phyloP scores from a whole-genome alignment of 257 asterid genomes.

The Gentiana dahurica region DNA sequence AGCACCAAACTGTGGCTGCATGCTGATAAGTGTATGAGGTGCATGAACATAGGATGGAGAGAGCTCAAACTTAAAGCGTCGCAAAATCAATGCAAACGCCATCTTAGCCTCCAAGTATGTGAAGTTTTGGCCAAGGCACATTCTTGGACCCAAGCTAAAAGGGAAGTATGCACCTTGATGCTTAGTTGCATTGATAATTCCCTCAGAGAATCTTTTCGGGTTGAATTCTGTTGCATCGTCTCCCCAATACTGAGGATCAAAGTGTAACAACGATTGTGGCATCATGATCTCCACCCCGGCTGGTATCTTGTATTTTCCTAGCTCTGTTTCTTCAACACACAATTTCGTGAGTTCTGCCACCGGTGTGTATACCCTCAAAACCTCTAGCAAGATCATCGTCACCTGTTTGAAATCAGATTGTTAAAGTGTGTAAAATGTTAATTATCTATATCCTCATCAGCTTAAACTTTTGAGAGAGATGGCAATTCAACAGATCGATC shows the following conservation, averaged over 20 bases:
- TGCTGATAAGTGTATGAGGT: constrained; percentile 31
- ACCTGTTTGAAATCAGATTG: constrained; percentile 14
- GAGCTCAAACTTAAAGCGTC: constrained; percentile 30
- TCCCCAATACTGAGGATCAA: constrained; percentile 32
- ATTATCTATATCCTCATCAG: no score
- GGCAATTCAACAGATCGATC: no score
- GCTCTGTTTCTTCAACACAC: constrained; percentile 24
- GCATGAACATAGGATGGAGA: constrained; percentile 43
- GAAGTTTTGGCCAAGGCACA: constrained; percentile 43
- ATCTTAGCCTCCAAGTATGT: constrained; percentile 39
- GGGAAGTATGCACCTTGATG: constrained; percentile 31
- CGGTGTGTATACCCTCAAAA: constrained; percentile 41
- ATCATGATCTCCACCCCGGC: constrained; percentile 26
- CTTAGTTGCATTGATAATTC: constrained; percentile 37
- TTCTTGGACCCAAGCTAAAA: constrained; percentile 45
- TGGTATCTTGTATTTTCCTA: constrained; percentile 31
- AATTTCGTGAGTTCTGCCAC: constrained; percentile 22
- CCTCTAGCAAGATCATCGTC: constrained; percentile 38
- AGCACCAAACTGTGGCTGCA: constrained; percentile 41
- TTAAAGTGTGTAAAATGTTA: no score
- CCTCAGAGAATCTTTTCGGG: constrained; percentile 34
- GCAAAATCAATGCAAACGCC: constrained; percentile 28
- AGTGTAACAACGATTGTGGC: constrained; percentile 30
- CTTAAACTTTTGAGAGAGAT: no score
- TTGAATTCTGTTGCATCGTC: constrained; percentile 36